Evolutionary conservation across 345 rosid genomes (phyloP), one percentile per base, ranked within the genome.

Genomic region (Trapa incisa): DNA sequence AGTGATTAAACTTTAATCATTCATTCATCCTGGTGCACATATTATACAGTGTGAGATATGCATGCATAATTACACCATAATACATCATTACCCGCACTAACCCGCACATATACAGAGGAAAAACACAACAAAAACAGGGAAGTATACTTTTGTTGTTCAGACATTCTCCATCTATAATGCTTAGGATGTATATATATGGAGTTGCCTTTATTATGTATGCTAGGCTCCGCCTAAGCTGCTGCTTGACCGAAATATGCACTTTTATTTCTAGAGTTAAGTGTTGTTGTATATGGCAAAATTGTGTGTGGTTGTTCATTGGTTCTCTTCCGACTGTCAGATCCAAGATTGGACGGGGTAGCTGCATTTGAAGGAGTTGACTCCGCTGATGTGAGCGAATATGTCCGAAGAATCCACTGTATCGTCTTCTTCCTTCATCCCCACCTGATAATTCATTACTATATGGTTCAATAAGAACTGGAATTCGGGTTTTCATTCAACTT

Each of bases 291-390:
- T 32, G 63, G 38, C 63, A 58, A 58, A 58, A 58, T 58, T 58
- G 63, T 33, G 4, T 32, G 63, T 22, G 29, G 29, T 22, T 22
- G 29, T 22, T 22, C 29, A 22, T 22, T 22, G 29, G 29, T 0
- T 22, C 29, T 22, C 29, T 22, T 22, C 29, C 29, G 29, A 22
- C 29, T 22, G 22, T 84, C 66, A 93, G 75, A 83, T 89, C 97
- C 97, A 95, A 56, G 96, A 91, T 53, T 87, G 92, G 73, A 85
- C 32, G 0, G 95, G 78, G 65, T 83, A 89, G 78, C 82, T 95
- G 96, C 82, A 89, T 67, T 86, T 85, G 85, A 95, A 91, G 69
- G 97, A 86, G 64, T 85, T 89, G 43, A 86, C 87, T n/a, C 93
- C 96, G 74, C 89, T 86, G 45, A 91, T 86, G 37, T 89, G 94